Base-by-base conservation (phyloP, 768 basidiomycete genomes). In the Crassisporium funariophilum region DNA sequence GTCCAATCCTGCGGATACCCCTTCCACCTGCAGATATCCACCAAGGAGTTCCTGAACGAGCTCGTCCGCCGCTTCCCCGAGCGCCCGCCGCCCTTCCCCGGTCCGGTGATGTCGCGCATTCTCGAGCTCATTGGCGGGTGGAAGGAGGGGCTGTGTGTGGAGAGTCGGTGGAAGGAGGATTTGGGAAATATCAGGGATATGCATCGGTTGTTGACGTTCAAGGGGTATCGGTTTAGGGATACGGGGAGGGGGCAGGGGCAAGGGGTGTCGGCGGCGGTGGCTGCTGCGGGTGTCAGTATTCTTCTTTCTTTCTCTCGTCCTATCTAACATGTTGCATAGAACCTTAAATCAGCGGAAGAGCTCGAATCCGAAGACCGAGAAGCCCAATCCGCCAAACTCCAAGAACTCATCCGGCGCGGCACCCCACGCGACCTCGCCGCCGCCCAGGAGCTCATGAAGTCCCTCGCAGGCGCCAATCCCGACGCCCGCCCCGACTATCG, bases 31-130 rank as follows among this genome's bases (percentile, higher is more conserved):
- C 97, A 99, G 66, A 89, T 98, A 57, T 77, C 88, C 13, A 98
- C 95, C 33, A 98, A 99, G 62, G 97, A 98, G 61, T 99, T 98
- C 63, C 76, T 98, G 13, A 99, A 99, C 69, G 97, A 98, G 64
- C 86, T 99, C 63, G 97, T 99, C 19, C 85, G 95, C 39, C 83
- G 95, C 56, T 98, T 99, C 65, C 97, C 97, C 5, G 97, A 99
- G 69, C 83, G 95, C 35, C 97, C 97, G 2, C 95, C 97, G 0
- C 89, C 92, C 1, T 93, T 95, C 64, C 91, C 92, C 0, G 90
- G 91, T 2, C 87, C 92, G 16, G 91, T 97, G 56, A 99, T 98
- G 95, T 82, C 85, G 1, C 82, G 90, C 50, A 95, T 97, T 54
- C 74, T 99, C 29, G 95, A 97, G 56, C 76, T 95, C 51, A 94